These are phyloP conservation scores for Cyphellophora europaea DNA, from an alignment of 2,329 filamentous ascomycete species.

Conservation along the genomic window DNA sequence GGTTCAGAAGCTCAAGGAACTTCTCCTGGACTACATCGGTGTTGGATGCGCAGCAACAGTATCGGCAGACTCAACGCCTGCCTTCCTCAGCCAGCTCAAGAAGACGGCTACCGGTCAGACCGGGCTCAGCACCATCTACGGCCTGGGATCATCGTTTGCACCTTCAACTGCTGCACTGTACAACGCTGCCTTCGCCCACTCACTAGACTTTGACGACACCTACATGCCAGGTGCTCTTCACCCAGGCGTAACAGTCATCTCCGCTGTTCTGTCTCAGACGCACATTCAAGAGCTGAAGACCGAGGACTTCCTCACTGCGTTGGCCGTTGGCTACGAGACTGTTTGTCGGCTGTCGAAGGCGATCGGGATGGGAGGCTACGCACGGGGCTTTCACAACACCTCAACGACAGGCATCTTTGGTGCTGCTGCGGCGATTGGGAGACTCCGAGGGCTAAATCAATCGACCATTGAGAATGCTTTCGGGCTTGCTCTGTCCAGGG, in stretches of 20 bases:
- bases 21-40: conserved; percentile 16
- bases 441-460: conserved; percentile 16
- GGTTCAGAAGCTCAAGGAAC: conserved; percentile 11
- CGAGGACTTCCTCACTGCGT: conserved; percentile 5
- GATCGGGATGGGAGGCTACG: conserved; percentile 22
- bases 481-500: conserved; percentile 25
- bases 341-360: conserved; percentile 21
- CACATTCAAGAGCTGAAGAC: conserved; percentile 18
- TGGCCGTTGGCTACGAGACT: conserved; percentile 25
- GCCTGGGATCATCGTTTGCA: conserved; percentile 11
- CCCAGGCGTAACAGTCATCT: conserved; percentile 29
- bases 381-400: conserved; percentile 26
- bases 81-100: conserved; percentile 11
- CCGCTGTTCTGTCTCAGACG: conserved; percentile 21
- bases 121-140: conserved; percentile 13
- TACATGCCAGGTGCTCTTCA: conserved; percentile 33
- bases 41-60: conserved; percentile 13
- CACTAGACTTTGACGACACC: conserved; percentile 38
- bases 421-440: conserved; percentile 22
- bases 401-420: conserved; percentile 26
- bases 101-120: conserved; percentile 8
- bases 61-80: conserved; percentile 11
- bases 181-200: conserved; percentile 34
- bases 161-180: conserved; percentile 31
- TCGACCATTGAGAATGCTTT: conserved; percentile 22